These are phyloP conservation scores for Lachnellula occidentalis DNA, from an alignment of 2,329 filamentous ascomycete species.

Conservation along the genomic window DNA sequence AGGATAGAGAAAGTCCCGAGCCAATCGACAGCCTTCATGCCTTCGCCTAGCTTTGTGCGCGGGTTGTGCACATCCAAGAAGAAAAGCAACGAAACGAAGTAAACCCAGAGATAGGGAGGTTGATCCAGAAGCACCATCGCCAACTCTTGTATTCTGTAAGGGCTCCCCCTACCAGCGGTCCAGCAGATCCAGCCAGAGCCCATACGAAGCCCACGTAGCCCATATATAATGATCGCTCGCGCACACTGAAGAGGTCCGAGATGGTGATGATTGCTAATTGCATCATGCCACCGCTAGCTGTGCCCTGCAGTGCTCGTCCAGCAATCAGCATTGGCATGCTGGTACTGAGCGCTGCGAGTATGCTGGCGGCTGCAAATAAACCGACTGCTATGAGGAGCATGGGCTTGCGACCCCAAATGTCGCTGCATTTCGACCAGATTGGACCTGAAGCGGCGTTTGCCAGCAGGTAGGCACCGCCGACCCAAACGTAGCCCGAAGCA, in stretches of 20 bases:
- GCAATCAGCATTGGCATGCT: constrained; percentile 58
- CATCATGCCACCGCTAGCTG: constrained; percentile 58
- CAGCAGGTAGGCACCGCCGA: constrained; percentile 42
- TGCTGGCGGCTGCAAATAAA: constrained; percentile 56
- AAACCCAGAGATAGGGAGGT: constrained; percentile 34
- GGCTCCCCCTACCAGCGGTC: constrained; percentile 56
- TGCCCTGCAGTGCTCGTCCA: constrained; percentile 56
- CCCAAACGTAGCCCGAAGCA: constrained; percentile 45
- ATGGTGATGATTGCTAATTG: constrained; percentile 61
- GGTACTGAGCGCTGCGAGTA: constrained; percentile 51
- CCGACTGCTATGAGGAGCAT: constrained; percentile 54
- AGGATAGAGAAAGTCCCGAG: constrained; percentile 57
- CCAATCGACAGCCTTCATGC: constrained; percentile 55
- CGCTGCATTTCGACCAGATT: constrained; percentile 52
- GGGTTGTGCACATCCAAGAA: constrained; percentile 61
- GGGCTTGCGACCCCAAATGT: constrained; percentile 63
- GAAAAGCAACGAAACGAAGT: constrained; percentile 51
- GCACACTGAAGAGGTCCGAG: constrained; percentile 56
- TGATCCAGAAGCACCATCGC: constrained; percentile 59
- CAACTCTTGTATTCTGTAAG: constrained; percentile 55
- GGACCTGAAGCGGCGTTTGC: constrained; percentile 41
- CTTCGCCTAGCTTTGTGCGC: constrained; percentile 48
- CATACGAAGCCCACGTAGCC: constrained; percentile 55
- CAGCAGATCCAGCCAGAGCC: constrained; percentile 54
- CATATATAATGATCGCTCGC: constrained; percentile 1